Evolutionary conservation across 1,139 yeast species (phyloP), one percentile per base, ranked within the genome.

Genomic region (Citeromyces hawaiiensis): DNA sequence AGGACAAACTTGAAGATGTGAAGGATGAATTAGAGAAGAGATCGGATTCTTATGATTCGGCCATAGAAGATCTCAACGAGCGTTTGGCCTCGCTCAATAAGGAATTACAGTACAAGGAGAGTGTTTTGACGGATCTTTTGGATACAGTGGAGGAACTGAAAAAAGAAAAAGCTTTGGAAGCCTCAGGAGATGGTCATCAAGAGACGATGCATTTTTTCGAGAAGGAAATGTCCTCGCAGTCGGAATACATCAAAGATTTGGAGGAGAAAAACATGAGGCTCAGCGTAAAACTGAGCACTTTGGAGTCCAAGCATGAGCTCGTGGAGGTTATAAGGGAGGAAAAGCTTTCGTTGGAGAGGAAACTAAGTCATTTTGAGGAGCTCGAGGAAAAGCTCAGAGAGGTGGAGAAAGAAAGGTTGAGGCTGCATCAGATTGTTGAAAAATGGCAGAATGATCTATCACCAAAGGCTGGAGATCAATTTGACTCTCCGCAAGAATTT

Each of bases 341-440:
- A 10, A 10, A 17, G 9, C 17, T 17, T 10, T n/a, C 19, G 17
- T 7, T 33, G 15, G 35, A 33, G 15, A 14, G 4, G 3, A 17
- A 33, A 14, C 19, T 33, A 17, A 8, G 17, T 7, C 21, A 33
- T 10, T 33, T 19, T 6, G 21, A 19, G 21, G 19, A 33, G 8
- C 10, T 7, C 8, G 35, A 33, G 19, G n/a, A 17, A 17, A 11
- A n/a, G n/a, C 35, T 17, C 4, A 8, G 8, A 2, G 15, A 14
- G 10, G 35, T 17, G n/a, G 35, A 33, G 17, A 33, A 33, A 17
- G 35, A 33, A 33, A 33, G 35, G 9, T 1, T 33, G 17, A 33
- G 19, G 11, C 21, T 17, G n/a, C 17, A 5, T 33, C 35, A 14
- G 17, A 33, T 19, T 19, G 21, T 19, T 19, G 21, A 19, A 19